These are phyloP conservation scores for Paracoccidioides lutzii DNA, from an alignment of 2,329 filamentous ascomycete species.

Conservation along the genomic window DNA sequence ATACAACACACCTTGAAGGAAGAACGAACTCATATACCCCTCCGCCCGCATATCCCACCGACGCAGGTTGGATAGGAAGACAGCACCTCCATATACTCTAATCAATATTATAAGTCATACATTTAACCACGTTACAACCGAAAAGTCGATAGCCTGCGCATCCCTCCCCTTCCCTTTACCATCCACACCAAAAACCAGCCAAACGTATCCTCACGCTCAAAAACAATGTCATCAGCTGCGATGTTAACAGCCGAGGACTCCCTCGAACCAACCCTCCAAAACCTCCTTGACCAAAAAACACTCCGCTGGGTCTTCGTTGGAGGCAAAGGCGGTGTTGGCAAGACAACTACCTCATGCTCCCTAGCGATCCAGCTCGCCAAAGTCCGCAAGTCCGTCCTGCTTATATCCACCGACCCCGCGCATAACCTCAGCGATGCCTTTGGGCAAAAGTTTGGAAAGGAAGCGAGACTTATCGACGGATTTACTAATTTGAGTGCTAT, in stretches of 20 bases:
- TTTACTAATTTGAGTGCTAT: slow-evolving; percentile 92
- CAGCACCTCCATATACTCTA: no score
- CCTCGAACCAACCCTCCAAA: slow-evolving; percentile 86
- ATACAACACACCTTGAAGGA: background rate
- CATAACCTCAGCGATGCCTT: slow-evolving; percentile 98
- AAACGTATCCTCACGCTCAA: slow-evolving; percentile 14
- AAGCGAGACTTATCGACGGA: slow-evolving; percentile 81
- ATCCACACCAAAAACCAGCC: background rate
- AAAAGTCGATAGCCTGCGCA: background rate
- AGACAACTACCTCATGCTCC: slow-evolving; percentile 98
- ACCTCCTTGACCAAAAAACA: slow-evolving; percentile 85
- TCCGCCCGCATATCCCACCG: background rate
- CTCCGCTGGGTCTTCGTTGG: slow-evolving; percentile 99
- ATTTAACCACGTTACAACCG: background rate
- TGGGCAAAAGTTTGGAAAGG: slow-evolving; percentile 98
- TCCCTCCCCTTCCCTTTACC: background rate
- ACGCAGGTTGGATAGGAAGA: no score
- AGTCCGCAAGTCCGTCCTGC: slow-evolving; percentile 84
- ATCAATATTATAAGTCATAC: no score
- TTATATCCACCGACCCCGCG: slow-evolving; percentile 96
- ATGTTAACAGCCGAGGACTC: slow-evolving; percentile 48
- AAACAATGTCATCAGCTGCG: slow-evolving; percentile 29
- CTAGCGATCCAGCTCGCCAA: slow-evolving; percentile 95
- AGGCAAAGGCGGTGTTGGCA: slow-evolving; percentile 95
- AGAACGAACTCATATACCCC: background rate